Evolutionary conservation across 2,329 filamentous ascomycete genomes (phyloP), one percentile per base, ranked within the genome.

Genomic region (Cercospora brassicicola): DNA sequence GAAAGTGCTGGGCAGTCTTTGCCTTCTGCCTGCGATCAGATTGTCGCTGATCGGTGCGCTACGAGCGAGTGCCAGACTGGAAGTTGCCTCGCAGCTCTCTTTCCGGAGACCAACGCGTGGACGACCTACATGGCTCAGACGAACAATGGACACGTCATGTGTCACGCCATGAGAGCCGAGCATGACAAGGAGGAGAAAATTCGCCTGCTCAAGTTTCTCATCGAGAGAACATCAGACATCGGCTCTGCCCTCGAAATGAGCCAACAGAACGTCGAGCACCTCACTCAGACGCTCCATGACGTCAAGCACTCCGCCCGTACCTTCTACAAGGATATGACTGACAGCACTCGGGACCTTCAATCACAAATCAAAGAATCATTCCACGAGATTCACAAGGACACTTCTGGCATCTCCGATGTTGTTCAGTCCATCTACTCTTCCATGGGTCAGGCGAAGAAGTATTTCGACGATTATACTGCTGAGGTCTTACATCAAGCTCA

Each of bases 51-150:
- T 5, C 7, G 53, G 9, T 18, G 36, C 53, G 20, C 76, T 65
- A 73, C 76, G 33, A 80, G 75, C 28, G 73, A 75, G 5, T 61
- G 72, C 13, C 73, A 82, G 56, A 76, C 89, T 26, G 79, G 82
- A 56, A 73, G 79, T 9, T 91, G 89, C 71, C 78, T 89, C 4
- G 81, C 79, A 56, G 83, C 83, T 4, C 77, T 91, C 1, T 84
- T 85, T 48, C 45, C 61, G 7, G 62, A 65, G 56, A 82, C 82
- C 18, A 81, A 84, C 26, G 82, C 84, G 75, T 90, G 88, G 88
- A 89, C 84, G 1, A 89, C 87, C 26, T 91, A 88, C 79, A 87
- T 86, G 71, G 89, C 88, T 76, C 86, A 83, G 66, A 82, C 84
- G 65, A 86, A 89, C 65, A 88, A 88, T 71, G 87, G 87, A 2